Percentiles rank a stretch among this genome's conserved stretches.
These are phyloP conservation scores for Cryphonectria carpinicola DNA, from an alignment of 2,329 filamentous ascomycete species.

Conservation along the genomic window DNA sequence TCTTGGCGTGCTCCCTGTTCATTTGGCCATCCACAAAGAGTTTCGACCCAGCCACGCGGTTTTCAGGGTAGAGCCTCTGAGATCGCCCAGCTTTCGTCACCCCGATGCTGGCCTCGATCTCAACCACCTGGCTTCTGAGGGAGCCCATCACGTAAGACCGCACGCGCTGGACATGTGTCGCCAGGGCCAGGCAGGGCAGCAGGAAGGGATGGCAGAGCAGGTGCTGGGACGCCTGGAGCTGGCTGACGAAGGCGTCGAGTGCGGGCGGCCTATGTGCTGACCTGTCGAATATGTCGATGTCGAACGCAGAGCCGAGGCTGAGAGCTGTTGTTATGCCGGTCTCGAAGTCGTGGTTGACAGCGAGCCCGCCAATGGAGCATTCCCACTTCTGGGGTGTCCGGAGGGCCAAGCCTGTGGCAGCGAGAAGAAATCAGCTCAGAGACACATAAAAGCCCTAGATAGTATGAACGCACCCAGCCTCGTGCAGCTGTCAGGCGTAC, in stretches of 20 bases:
- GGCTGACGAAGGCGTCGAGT: neutral
- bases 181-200: neutral
- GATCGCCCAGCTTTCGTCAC: constrained; percentile 5
- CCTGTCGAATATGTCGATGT: neutral
- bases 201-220: neutral
- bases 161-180: constrained; percentile 7
- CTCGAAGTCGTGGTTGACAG: neutral
- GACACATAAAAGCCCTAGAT: neutral
- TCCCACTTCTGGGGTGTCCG: constrained; percentile 3
- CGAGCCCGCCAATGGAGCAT: constrained; percentile 1
- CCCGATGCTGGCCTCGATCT: constrained; percentile 13
- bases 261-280: neutral
- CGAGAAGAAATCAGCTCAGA: neutral
- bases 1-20: neutral
- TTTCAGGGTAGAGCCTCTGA: neutral
- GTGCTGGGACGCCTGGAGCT: neutral
- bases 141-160: constrained; percentile 3
- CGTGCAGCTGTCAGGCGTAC: constrained; percentile 4
- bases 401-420: neutral
- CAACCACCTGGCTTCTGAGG: neutral
- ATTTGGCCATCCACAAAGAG: constrained; percentile 9
- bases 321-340: constrained; percentile 1
- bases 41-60: neutral
- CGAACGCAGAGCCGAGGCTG: neutral
- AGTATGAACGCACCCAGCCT: constrained; percentile 1